These are phyloP conservation scores for Pseudocercospora pini-densiflorae DNA, from an alignment of 2,329 filamentous ascomycete genomes.

Conservation along the genomic window DNA sequence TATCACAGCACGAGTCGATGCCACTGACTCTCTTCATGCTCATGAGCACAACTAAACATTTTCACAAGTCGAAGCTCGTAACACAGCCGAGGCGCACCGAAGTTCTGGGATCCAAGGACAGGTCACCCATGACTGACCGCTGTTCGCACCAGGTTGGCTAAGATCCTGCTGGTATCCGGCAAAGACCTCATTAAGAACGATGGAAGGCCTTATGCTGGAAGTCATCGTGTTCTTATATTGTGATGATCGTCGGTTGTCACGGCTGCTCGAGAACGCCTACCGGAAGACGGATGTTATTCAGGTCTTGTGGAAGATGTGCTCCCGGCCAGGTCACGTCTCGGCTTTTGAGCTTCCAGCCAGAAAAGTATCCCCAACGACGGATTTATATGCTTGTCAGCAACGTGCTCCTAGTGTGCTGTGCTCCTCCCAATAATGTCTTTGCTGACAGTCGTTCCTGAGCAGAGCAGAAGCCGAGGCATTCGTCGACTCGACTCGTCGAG, in stretches of 20 bases:
- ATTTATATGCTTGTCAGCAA: background rate
- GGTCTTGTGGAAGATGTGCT: background rate
- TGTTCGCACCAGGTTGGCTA: conserved; percentile 1
- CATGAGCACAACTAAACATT: background rate
- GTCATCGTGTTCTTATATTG: background rate
- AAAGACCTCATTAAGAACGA: background rate
- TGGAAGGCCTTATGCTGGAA: background rate
- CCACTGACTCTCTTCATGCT: background rate
- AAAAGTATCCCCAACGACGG: background rate
- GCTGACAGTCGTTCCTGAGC: background rate
- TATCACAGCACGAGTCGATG: background rate
- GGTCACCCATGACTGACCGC: background rate
- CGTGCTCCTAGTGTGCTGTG: background rate
- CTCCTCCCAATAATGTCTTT: background rate
- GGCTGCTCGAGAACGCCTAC: background rate
- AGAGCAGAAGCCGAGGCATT: background rate
- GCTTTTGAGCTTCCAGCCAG: background rate
- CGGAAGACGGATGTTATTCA: background rate
- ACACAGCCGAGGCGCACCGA: background rate
- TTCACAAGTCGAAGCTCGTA: background rate
- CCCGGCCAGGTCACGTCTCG: background rate
- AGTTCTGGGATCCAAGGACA: background rate
- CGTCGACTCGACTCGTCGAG: too few species aligned
- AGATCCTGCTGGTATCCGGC: background rate
- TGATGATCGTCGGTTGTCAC: background rate